phyloP scores from a whole-genome alignment of 176 grass and related monocot genomes.

The Oryza meyeriana region DNA sequence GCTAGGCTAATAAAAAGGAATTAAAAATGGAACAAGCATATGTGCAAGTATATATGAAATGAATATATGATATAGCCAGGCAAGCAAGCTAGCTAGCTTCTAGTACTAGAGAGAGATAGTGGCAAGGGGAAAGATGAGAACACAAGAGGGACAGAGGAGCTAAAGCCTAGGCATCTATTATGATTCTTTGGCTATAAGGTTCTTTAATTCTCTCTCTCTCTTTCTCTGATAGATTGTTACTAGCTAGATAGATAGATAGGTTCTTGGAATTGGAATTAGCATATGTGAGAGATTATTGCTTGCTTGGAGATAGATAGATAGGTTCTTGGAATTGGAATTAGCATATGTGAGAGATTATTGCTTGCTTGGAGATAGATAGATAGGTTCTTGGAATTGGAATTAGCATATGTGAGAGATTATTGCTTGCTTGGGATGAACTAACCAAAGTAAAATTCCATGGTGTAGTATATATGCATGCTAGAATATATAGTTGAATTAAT shows the following conservation, averaged over 20 bases:
- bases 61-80: background rate
- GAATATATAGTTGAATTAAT: background rate
- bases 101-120: background rate
- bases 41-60: constrained; percentile 16
- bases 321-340: constrained; percentile 24
- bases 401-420: background rate
- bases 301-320: constrained; percentile 4
- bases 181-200: constrained; percentile 33
- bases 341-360: background rate
- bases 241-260: background rate
- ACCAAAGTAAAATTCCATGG: constrained; percentile 19
- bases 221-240: background rate
- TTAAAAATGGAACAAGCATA: constrained; percentile 36
- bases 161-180: constrained; percentile 15
- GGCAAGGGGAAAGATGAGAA: constrained; percentile 29
- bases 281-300: background rate
- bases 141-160: constrained; percentile 29
- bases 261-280: constrained; percentile 25
- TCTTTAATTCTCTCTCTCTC: background rate
- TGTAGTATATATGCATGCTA: background rate
- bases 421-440: constrained; percentile 14
- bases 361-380: constrained; percentile 3
- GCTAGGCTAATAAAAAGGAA: background rate
- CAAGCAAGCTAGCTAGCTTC: background rate
- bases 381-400: constrained; percentile 24